These are phyloP conservation scores for Candida broadrunensis DNA, from an alignment of 805 yeast species.

Conservation along the genomic window DNA sequence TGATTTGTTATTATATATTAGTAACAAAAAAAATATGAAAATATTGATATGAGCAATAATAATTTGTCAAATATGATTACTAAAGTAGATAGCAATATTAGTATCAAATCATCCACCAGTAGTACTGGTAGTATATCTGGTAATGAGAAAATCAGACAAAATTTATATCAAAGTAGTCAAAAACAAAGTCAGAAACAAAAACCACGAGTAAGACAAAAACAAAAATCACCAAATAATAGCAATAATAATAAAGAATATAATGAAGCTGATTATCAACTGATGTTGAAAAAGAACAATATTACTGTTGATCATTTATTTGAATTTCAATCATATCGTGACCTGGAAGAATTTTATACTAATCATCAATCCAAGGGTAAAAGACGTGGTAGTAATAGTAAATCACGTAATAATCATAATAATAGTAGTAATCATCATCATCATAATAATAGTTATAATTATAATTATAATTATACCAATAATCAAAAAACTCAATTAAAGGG, in stretches of 20 bases:
- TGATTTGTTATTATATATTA: no score
- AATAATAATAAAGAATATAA: not conserved
- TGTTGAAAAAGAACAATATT: conserved; percentile 2
- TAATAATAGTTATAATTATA: no score
- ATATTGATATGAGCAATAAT: not conserved
- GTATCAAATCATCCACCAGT: not conserved
- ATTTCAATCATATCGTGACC: conserved; percentile 43
- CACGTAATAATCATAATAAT: not conserved
- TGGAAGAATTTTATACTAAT: conserved; percentile 18
- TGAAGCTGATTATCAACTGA: conserved; percentile 7
- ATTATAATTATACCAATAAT: conserved; percentile 2
- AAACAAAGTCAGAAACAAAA: not conserved
- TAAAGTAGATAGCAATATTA: not conserved
- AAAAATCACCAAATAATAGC: no score
- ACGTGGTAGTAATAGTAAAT: conserved; percentile 10
- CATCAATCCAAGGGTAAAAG: conserved; percentile 19
- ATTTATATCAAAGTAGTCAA: not conserved
- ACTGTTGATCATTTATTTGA: conserved; percentile 61
- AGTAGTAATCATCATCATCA: no score
- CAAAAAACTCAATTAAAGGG: conserved; percentile 53
- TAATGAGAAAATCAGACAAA: not conserved
- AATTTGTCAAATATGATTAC: not conserved
- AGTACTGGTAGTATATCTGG: not conserved
- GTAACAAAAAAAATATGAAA: no score
- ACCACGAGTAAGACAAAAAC: not conserved